Evolutionary conservation across 257 asterid genomes (phyloP).

Genomic region (Paraleonurus japonicus): DNA sequence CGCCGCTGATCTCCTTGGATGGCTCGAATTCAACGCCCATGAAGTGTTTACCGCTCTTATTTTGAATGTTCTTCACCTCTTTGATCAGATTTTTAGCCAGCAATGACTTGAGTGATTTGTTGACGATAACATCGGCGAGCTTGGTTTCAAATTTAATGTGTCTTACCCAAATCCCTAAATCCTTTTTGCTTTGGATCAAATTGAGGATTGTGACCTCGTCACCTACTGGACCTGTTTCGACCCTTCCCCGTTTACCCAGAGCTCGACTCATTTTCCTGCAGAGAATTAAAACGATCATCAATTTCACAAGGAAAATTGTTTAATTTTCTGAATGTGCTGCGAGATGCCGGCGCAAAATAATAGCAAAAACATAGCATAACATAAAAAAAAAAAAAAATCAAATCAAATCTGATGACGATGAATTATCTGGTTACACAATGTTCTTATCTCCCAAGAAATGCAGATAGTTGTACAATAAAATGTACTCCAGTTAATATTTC

Average conservation of each 20-base stretch:
- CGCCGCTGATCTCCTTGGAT: conserved; percentile 64
- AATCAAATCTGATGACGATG: not conserved
- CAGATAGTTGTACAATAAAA: too few relatives aligned
- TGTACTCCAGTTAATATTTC: too few relatives aligned
- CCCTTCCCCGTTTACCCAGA: conserved; percentile 48
- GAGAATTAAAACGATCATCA: not conserved
- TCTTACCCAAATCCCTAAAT: conserved; percentile 38
- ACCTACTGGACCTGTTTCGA: conserved; percentile 33
- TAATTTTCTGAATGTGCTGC: too few relatives aligned
- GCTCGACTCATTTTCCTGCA: conserved; percentile 32
- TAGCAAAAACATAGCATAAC: too few relatives aligned
- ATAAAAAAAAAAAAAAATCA: too few relatives aligned
- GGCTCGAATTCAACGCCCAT: conserved; percentile 65
- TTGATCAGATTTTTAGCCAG: conserved; percentile 36
- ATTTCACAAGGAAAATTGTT: not conserved
- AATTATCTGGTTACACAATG: not conserved
- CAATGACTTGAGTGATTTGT: conserved; percentile 43
- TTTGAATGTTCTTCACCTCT: conserved; percentile 47
- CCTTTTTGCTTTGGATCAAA: conserved; percentile 38
- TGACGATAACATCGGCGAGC: conserved; percentile 27
- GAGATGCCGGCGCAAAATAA: too few relatives aligned
- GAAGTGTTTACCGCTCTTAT: conserved; percentile 43
- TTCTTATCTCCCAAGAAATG: conserved; percentile 5
- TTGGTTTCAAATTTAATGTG: conserved; percentile 46
- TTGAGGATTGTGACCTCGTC: conserved; percentile 45